Evolutionary conservation across 2,329 filamentous ascomycete genomes (phyloP).

Genomic region (Clarireedia paspali): DNA sequence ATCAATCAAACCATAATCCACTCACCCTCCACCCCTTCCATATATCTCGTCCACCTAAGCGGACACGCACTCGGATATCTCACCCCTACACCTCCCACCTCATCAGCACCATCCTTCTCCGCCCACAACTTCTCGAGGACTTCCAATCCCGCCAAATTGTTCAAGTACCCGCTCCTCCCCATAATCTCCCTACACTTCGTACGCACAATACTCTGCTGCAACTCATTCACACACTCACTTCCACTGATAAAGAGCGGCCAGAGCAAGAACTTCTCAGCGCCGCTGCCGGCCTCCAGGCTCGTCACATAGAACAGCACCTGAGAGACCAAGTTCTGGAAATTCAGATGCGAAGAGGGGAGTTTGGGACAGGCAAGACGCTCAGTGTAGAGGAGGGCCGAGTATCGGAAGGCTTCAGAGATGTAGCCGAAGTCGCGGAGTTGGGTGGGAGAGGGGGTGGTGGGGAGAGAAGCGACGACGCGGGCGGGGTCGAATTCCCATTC

Average conservation of each 20-base stretch:
- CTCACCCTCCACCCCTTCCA: conserved; percentile 45
- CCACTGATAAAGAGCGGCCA: conserved; percentile 91
- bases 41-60: conserved; percentile 26
- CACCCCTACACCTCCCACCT: conserved; percentile 2
- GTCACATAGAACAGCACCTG: conserved; percentile 79
- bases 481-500: conserved; percentile 68
- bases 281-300: conserved; percentile 63
- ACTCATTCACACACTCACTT: conserved; percentile 77
- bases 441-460: conserved; percentile 41
- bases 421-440: conserved; percentile 70
- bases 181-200: conserved; percentile 80
- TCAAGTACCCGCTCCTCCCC: conserved; percentile 83
- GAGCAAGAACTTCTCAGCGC: conserved; percentile 78
- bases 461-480: conserved; percentile 43
- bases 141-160: conserved; percentile 80
- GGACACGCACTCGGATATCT: conserved; percentile 12
- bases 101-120: conserved; percentile 18
- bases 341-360: conserved; percentile 63
- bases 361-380: conserved; percentile 77
- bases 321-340: conserved; percentile 76
- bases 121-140: conserved; percentile 80
- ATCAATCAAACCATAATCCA: conserved; percentile 56
- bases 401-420: conserved; percentile 84
- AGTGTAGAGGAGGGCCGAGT: conserved; percentile 81
- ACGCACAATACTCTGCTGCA: conserved; percentile 72